Evolutionary conservation across 306 rosid species (phyloP).

Genomic region (Vicia sativa): DNA sequence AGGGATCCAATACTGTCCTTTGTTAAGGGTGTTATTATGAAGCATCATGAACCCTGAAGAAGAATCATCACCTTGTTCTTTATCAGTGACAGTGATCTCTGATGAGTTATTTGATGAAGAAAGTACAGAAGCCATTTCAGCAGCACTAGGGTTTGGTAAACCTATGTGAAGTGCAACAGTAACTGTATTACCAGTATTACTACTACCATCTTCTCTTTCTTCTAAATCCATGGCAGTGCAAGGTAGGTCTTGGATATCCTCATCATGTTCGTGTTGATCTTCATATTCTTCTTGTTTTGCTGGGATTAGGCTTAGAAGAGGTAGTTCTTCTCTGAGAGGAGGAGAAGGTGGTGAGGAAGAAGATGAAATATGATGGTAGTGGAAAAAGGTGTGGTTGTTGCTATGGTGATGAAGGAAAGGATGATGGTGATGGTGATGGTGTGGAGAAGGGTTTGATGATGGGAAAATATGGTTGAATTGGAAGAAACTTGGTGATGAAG

Average conservation of each 20-base stretch:
- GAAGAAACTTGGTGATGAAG: slow-evolving; percentile 38
- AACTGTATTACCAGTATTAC: slow-evolving; percentile 37
- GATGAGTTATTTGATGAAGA: slow-evolving; percentile 41
- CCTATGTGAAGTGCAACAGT: slow-evolving; percentile 99
- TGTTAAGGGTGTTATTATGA: slow-evolving; percentile 54
- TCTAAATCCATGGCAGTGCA: slow-evolving; percentile 53
- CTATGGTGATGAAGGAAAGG: slow-evolving; percentile 27
- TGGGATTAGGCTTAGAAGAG: slow-evolving; percentile 63
- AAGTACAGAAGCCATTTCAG: slow-evolving; percentile 81
- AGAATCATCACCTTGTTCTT: slow-evolving; percentile 38
- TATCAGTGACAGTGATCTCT: slow-evolving; percentile 31
- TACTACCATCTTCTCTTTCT: background rate
- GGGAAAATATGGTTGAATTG: slow-evolving; percentile 42
- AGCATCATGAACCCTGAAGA: slow-evolving; percentile 46
- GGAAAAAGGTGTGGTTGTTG: slow-evolving; percentile 18
- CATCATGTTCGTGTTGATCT: background rate
- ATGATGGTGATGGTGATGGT: slow-evolving; percentile 38
- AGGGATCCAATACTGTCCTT: slow-evolving; percentile 84
- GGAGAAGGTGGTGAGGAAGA: slow-evolving; percentile 64
- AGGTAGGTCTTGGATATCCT: slow-evolving; percentile 10
- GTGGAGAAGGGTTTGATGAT: slow-evolving; percentile 36
- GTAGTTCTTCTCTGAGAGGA: slow-evolving; percentile 83
- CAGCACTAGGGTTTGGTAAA: slow-evolving; percentile 92
- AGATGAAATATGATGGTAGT: slow-evolving; percentile 24
- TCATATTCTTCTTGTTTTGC: slow-evolving; percentile 35